Evolutionary conservation across 768 basidiomycete genomes (phyloP).

Genomic region (Lepiota brunneoincarnata): DNA sequence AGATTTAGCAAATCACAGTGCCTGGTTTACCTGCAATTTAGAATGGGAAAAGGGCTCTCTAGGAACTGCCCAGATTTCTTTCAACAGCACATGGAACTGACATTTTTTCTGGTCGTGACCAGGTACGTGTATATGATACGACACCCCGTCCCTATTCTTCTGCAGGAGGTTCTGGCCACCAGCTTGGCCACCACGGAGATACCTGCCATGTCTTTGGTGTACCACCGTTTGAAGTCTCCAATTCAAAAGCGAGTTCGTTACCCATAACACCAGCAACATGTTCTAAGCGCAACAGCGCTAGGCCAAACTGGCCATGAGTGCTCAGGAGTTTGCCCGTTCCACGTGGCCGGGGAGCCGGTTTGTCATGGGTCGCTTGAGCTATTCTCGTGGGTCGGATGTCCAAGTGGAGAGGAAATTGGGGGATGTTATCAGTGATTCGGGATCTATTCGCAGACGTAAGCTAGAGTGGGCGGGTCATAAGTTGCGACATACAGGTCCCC

Average conservation of each 20-base stretch:
- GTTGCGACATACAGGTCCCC: slow-evolving; percentile 26
- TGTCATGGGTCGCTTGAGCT: slow-evolving; percentile 15
- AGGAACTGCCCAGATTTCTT: too few species aligned
- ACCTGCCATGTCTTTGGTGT: slow-evolving; percentile 35
- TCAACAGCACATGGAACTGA: too few species aligned
- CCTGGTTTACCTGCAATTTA: background rate
- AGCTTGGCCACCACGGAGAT: slow-evolving; percentile 67
- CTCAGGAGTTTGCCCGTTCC: slow-evolving; percentile 76
- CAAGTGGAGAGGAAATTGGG: slow-evolving; percentile 28
- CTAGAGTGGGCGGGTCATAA: background rate
- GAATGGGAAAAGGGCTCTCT: background rate
- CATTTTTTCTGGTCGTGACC: too few species aligned
- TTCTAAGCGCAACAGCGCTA: slow-evolving; percentile 80
- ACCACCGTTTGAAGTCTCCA: slow-evolving; percentile 31
- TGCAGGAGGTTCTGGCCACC: slow-evolving; percentile 39
- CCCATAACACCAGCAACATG: slow-evolving; percentile 55
- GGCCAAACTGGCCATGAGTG: slow-evolving; percentile 55
- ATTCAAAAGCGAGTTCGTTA: slow-evolving; percentile 42
- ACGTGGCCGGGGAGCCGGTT: slow-evolving; percentile 50
- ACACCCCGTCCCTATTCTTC: slow-evolving; percentile 5
- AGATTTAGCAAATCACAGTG: too few species aligned
- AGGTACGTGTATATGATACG: too few species aligned
- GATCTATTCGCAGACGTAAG: background rate
- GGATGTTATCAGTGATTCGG: slow-evolving; percentile 14
- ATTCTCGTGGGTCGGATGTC: slow-evolving; percentile 30